Percentiles rank a stretch among this genome's conserved stretches.
Evolutionary conservation across 345 rosid genomes (phyloP).

Genomic region (Ailanthus altissimus): DNA sequence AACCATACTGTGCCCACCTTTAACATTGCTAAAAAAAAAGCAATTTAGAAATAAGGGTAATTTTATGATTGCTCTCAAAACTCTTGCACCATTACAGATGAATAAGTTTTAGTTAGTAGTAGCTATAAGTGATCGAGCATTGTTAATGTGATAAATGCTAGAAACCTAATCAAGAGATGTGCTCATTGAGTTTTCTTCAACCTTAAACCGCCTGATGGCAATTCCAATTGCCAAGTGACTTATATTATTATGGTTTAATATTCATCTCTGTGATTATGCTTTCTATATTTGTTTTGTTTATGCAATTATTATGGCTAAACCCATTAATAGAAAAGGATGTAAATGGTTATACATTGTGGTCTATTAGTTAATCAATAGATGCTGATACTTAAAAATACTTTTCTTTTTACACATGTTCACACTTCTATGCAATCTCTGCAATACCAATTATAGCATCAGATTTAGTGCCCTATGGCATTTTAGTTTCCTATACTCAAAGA

Average conservation of each 20-base stretch:
- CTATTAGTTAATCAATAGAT: background rate
- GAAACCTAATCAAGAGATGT: background rate
- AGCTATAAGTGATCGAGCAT: background rate
- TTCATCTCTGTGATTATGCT: constrained; percentile 2
- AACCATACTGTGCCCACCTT: too few species aligned
- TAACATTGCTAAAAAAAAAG: too few species aligned
- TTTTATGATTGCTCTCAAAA: background rate
- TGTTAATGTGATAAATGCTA: background rate
- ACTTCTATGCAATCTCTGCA: background rate
- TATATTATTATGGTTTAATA: background rate
- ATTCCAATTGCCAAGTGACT: background rate
- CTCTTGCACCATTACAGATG: background rate
- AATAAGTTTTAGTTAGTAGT: background rate
- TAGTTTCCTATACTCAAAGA: background rate
- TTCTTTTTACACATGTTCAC: background rate
- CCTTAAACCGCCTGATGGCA: background rate
- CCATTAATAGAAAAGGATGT: background rate
- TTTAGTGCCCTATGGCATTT: background rate
- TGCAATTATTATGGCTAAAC: background rate
- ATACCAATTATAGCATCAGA: background rate
- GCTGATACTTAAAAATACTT: background rate
- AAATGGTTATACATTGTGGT: background rate
- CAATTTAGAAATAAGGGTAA: background rate
- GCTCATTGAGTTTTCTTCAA: background rate
- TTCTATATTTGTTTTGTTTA: background rate